Percentiles rank a stretch among this genome's conserved stretches.
Evolutionary conservation across 345 rosid genomes (phyloP).

Genomic region (Pugionium dolabratum): DNA sequence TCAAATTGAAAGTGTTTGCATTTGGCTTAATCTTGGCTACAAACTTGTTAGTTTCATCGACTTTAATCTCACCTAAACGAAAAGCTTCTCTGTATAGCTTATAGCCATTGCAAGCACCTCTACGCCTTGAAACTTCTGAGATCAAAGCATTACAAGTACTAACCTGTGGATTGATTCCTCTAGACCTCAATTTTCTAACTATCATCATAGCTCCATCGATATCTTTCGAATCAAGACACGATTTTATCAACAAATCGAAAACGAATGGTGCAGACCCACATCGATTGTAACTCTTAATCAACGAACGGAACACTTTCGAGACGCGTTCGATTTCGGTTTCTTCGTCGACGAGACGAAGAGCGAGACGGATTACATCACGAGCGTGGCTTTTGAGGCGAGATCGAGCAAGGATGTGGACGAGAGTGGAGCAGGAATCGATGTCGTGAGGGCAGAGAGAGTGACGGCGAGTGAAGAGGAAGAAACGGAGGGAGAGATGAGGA

Average conservation of each 20-base stretch:
- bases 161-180: conserved; percentile 56
- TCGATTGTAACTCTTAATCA: conserved; percentile 61
- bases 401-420: conserved; percentile 74
- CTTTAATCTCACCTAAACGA: conserved; percentile 38
- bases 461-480: conserved; percentile 66
- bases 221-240: conserved; percentile 64
- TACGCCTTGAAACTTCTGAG: conserved; percentile 45
- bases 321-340: conserved; percentile 19
- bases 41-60: conserved; percentile 30
- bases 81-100: conserved; percentile 66
- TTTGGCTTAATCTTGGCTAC: conserved; percentile 47
- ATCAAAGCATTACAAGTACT: conserved; percentile 65
- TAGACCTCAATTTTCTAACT: conserved; percentile 59
- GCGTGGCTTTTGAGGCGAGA: conserved; percentile 63
- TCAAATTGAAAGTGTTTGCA: conserved; percentile 61
- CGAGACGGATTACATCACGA: conserved; percentile 48
- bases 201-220: conserved; percentile 59
- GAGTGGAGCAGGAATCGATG: conserved; percentile 54
- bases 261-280: conserved; percentile 94
- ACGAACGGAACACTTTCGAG: conserved; percentile 44
- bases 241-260: conserved; percentile 65
- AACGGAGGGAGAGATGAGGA: conserved; percentile 67
- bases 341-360: conserved; percentile 45
- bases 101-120: conserved; percentile 52
- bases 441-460: conserved; percentile 65